A percentile compares a stretch with the other conserved stretches of the same genome.
phyloP scores from a whole-genome alignment of 116 monocot genomes.

The Trichopus zeylanicus region DNA sequence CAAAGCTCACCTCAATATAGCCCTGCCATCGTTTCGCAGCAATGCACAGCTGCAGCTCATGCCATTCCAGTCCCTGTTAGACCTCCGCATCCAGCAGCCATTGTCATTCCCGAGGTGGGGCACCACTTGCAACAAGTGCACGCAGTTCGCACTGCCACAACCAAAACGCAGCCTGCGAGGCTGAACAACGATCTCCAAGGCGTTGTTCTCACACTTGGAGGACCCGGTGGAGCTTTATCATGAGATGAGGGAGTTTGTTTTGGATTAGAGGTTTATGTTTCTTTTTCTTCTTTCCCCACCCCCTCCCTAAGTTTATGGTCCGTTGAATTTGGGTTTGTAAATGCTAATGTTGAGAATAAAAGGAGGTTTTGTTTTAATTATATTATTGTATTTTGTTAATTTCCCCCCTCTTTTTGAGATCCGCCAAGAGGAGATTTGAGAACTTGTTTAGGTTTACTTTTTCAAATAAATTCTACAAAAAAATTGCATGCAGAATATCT shows the following conservation, averaged over 20 bases:
- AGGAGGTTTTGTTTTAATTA: neutral
- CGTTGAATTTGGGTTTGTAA: neutral
- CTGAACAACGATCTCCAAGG: conserved; percentile 59
- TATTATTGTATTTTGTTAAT: too few species aligned
- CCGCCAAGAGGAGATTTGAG: too few species aligned
- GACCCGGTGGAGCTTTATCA: conserved; percentile 35
- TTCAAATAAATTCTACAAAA: too few species aligned
- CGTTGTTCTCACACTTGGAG: conserved; percentile 75
- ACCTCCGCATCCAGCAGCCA: conserved; percentile 13
- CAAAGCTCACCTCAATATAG: conserved; percentile 16
- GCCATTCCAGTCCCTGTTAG: conserved; percentile 38
- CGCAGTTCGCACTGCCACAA: conserved; percentile 18
- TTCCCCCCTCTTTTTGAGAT: too few species aligned
- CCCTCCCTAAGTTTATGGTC: too few species aligned
- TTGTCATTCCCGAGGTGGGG: conserved; percentile 23
- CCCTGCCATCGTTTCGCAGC: conserved; percentile 19
- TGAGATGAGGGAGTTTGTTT: neutral
- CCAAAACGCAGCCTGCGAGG: conserved; percentile 31
- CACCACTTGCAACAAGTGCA: conserved; percentile 18
- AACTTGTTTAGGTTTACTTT: too few species aligned
- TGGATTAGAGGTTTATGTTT: neutral
- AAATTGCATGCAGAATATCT: too few species aligned
- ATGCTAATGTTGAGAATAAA: conserved; percentile 3
- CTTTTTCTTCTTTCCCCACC: neutral
- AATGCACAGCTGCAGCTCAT: conserved; percentile 15